These are phyloP conservation scores for Phytophthora crassamura DNA, from an alignment of 352 stramenopile genomes.

Conservation along the genomic window DNA sequence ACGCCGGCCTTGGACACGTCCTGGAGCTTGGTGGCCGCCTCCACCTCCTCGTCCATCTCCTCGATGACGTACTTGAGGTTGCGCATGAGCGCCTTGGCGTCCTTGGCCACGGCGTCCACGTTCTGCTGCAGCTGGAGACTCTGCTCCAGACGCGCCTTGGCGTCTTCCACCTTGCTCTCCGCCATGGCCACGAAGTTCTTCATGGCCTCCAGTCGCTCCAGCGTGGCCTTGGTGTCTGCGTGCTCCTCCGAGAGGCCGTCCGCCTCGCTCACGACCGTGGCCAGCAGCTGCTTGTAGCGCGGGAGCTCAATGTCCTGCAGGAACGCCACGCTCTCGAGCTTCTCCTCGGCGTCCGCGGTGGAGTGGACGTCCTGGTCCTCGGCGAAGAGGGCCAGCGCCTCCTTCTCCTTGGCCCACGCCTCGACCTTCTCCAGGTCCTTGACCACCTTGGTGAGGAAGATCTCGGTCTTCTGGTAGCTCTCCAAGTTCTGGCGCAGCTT, in stretches of 20 bases:
- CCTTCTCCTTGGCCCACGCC: conserved; percentile 82
- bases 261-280: conserved; percentile 68
- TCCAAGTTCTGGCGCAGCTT: conserved; percentile 78
- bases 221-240: conserved; percentile 65
- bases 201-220: conserved; percentile 78
- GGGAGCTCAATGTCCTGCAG: conserved; percentile 84
- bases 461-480: conserved; percentile 86
- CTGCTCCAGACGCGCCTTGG: conserved; percentile 64
- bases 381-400: conserved; percentile 71
- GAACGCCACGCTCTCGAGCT: conserved; percentile 85
- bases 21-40: conserved; percentile 75
- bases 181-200: conserved; percentile 80
- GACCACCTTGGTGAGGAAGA: conserved; percentile 84
- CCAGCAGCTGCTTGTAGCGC: conserved; percentile 83
- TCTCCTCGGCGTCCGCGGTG: conserved; percentile 79
- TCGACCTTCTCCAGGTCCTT: conserved; percentile 89
- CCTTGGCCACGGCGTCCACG: conserved; percentile 86
- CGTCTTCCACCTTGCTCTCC: conserved; percentile 70
- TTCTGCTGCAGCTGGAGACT: conserved; percentile 67
- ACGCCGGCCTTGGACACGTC: conserved; percentile 76
- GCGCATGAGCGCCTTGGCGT: conserved; percentile 85
- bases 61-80: conserved; percentile 91
- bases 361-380: conserved; percentile 59
- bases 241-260: conserved; percentile 76
- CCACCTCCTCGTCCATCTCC: conserved; percentile 89